Conservation (phyloP, 768 basidiomycete genomes). For the Chalciporus pseudorubinellus region DNA sequence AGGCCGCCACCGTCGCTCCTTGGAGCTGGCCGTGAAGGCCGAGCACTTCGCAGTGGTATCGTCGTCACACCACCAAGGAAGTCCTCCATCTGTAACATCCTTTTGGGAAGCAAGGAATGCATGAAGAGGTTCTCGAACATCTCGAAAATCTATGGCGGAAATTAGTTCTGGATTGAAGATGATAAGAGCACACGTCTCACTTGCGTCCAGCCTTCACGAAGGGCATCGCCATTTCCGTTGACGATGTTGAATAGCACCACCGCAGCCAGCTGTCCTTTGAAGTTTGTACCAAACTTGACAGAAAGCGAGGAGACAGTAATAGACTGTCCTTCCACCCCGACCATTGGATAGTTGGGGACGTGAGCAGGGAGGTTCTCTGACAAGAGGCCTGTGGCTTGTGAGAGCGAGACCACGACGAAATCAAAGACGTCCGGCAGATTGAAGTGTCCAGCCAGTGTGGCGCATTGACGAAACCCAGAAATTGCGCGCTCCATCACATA, state of each 20-base stretch:
- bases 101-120: slow-evolving; percentile 84
- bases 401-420: slow-evolving; percentile 89
- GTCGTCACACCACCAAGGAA: slow-evolving; percentile 92
- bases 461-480: slow-evolving; percentile 95
- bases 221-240: slow-evolving; percentile 90
- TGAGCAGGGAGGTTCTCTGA: slow-evolving; percentile 67
- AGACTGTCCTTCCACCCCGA: slow-evolving; percentile 86
- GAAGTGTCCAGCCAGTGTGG: slow-evolving; percentile 87
- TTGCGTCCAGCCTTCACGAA: slow-evolving; percentile 94
- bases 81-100: slow-evolving; percentile 97
- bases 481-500: slow-evolving; percentile 94
- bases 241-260: slow-evolving; percentile 98
- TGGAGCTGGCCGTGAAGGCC: slow-evolving; percentile 58
- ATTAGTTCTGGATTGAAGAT: background rate
- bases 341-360: slow-evolving; percentile 81
- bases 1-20: slow-evolving; percentile 88
- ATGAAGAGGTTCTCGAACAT: slow-evolving; percentile 97
- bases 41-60: slow-evolving; percentile 83
- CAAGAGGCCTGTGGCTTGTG: slow-evolving; percentile 86
- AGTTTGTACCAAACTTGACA: slow-evolving; percentile 90
- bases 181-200: slow-evolving; percentile 37
- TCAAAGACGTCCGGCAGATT: slow-evolving; percentile 94
- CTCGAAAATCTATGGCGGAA: slow-evolving; percentile 76
- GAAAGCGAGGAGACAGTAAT: slow-evolving; percentile 91
- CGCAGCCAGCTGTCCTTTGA: slow-evolving; percentile 93